These are phyloP conservation scores for Monoraphidium neglectum DNA, from an alignment of 139 green algal species.

Conservation along the genomic window DNA sequence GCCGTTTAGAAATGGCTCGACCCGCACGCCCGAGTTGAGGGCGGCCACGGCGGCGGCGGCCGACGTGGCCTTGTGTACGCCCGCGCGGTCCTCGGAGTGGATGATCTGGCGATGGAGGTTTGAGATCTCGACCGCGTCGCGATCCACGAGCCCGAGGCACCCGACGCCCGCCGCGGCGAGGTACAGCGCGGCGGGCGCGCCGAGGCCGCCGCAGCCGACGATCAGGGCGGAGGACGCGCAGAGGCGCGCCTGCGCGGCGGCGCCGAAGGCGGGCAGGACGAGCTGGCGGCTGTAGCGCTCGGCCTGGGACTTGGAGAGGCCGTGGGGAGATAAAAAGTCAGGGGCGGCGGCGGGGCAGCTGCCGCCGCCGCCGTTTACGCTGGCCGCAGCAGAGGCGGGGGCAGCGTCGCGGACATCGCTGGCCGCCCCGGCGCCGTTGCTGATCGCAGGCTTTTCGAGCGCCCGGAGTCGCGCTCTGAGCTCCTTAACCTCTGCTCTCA, in stretches of 20 bases:
- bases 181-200: constrained; percentile 85
- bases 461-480: not conserved
- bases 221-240: constrained; percentile 73
- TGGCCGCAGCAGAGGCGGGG: not conserved
- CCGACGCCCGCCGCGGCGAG: constrained; percentile 84
- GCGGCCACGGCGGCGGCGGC: constrained; percentile 50
- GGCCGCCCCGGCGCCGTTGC: too few relatives aligned
- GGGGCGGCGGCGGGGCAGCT: not conserved
- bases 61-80: constrained; percentile 82
- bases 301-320: constrained; percentile 65
- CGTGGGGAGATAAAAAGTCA: constrained; percentile 34
- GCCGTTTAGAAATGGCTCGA: constrained; percentile 64
- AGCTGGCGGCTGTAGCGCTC: constrained; percentile 88
- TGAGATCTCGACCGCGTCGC: constrained; percentile 81
- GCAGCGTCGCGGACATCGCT: not conserved
- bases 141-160: constrained; percentile 81
- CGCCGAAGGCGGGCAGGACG: constrained; percentile 81
- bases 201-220: constrained; percentile 88
- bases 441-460: not conserved
- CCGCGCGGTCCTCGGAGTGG: constrained; percentile 73
- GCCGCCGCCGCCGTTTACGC: not conserved
- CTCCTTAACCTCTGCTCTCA: constrained; percentile 9
- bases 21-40: constrained; percentile 71
- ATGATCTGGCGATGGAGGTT: constrained; percentile 89
- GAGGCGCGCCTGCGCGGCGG: constrained; percentile 71